Evolutionary conservation across 768 basidiomycete genomes (phyloP), one percentile per base, ranked within the genome.

Genomic region (Suillus hirtellus): DNA sequence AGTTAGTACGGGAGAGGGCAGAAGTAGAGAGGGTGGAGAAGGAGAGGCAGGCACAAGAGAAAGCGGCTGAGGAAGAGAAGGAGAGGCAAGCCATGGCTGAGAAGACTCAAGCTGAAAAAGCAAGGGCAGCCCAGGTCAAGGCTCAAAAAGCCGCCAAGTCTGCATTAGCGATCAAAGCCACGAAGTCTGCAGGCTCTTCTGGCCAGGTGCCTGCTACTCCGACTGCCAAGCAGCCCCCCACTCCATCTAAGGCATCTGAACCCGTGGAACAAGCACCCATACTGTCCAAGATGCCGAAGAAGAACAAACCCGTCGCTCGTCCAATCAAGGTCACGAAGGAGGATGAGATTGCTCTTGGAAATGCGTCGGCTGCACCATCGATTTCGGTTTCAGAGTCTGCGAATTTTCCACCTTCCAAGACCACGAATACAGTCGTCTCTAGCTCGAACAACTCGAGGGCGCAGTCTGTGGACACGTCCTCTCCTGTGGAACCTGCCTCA

Each of bases 231-330:
- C 67, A 67, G 42, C n/a, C 65, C 1, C 24, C 68, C 11, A 52
- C 64, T 4, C 59, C 71, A 42, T 47, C 65, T n/a, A 71, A 69
- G 59, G 60, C 38, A 4, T 66, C 67, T 3, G 81, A 83, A 52
- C 75, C 79, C n/a, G 70, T 75, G 5, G 69, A 80, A 3, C 92
- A 92, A 69, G 86, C 86, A 12, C 90, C 92, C 19, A 83, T 93
- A 40, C 78, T 92, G 46, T 92, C 92, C 27, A 92, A 88, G 74
- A 88, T 91, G 75, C 89, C 92, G 6, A 93, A 92, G 81, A 93
- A 93, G 75, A 90, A 80, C 68, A 92, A 88, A 69, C 89, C 89
- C 0, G 67, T 81, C 50, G 64, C 84, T 59, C 89, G 87, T 68
- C 81, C 83, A 12, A 80, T 85, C 67, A 86, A 79, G 64, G 79